Conservation (phyloP, 2,329 filamentous ascomycete genomes). For the Fusarium buharicum region DNA sequence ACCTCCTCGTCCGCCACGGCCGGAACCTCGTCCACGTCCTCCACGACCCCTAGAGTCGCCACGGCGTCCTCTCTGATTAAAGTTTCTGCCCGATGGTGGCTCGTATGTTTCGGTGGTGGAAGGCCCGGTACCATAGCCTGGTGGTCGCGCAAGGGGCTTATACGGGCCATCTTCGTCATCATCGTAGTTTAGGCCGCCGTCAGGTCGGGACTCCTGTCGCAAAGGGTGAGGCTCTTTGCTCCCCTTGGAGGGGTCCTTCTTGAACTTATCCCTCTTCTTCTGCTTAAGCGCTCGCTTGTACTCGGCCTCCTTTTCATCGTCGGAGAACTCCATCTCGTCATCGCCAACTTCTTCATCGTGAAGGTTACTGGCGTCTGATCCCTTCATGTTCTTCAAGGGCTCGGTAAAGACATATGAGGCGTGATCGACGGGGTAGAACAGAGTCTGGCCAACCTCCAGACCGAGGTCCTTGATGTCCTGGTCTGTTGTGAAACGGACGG, state of each 20-base stretch:
- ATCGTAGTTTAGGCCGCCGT: conserved; percentile 71
- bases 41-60: conserved; percentile 60
- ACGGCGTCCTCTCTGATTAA: conserved; percentile 54
- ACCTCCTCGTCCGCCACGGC: conserved; percentile 54
- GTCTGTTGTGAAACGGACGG: conserved; percentile 76
- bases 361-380: conserved; percentile 93
- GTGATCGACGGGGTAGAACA: conserved; percentile 84
- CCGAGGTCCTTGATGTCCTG: conserved; percentile 75
- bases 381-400: conserved; percentile 80
- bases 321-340: conserved; percentile 94
- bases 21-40: conserved; percentile 55
- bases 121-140: conserved; percentile 67
- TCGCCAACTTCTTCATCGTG: conserved; percentile 90
- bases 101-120: conserved; percentile 54
- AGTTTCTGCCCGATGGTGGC: conserved; percentile 47
- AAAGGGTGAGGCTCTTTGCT: conserved; percentile 54
- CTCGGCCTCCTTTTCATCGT: conserved; percentile 93
- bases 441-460: conserved; percentile 72
- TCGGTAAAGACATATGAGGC: conserved; percentile 89
- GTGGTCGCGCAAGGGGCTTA: conserved; percentile 74
- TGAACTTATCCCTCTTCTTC: conserved; percentile 65
- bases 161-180: conserved; percentile 77
- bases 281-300: conserved; percentile 77
- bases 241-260: conserved; percentile 55
- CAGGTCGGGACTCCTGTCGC: conserved; percentile 53